phyloP scores from a whole-genome alignment of 805 yeast genomes.

The Candida endomychidarum region DNA sequence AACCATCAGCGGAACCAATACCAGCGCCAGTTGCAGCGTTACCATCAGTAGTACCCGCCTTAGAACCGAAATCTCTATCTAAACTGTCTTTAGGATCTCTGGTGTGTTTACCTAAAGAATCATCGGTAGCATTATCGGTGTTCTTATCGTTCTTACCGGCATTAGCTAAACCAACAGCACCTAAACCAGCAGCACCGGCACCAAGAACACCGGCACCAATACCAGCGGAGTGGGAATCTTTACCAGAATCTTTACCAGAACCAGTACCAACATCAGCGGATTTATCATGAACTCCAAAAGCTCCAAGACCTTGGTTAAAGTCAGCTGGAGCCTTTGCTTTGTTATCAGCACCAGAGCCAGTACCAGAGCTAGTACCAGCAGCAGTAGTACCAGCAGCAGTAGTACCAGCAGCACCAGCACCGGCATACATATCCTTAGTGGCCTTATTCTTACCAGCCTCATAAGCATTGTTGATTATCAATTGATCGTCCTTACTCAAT shows the following conservation, averaged over 20 bases:
- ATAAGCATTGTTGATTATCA: conserved; percentile 12
- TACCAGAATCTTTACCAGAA: too few species aligned
- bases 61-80: too few species aligned
- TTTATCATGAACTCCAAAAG: conserved; percentile 3
- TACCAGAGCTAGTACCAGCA: neutral
- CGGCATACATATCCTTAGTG: conserved; percentile 10
- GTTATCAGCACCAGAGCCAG: too few species aligned
- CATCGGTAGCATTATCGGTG: too few species aligned
- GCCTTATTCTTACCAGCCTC: conserved; percentile 18
- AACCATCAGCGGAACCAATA: conserved; percentile 1
- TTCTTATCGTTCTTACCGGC: too few species aligned
- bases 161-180: conserved; percentile 1
- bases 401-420: neutral
- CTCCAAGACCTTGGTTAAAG: neutral
- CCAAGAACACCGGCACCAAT: neutral
- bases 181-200: neutral
- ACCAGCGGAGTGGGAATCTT: too few species aligned
- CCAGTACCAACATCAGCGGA: too few species aligned
- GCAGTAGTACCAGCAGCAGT: conserved; percentile 5
- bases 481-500: conserved; percentile 9
- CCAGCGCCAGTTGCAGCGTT: too few species aligned
- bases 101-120: too few species aligned
- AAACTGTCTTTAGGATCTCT: too few species aligned
- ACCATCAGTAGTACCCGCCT: neutral
- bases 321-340: conserved; percentile 1